Base-by-base conservation (phyloP, 139 green algal genomes). In the Closterium sp. region DNA sequence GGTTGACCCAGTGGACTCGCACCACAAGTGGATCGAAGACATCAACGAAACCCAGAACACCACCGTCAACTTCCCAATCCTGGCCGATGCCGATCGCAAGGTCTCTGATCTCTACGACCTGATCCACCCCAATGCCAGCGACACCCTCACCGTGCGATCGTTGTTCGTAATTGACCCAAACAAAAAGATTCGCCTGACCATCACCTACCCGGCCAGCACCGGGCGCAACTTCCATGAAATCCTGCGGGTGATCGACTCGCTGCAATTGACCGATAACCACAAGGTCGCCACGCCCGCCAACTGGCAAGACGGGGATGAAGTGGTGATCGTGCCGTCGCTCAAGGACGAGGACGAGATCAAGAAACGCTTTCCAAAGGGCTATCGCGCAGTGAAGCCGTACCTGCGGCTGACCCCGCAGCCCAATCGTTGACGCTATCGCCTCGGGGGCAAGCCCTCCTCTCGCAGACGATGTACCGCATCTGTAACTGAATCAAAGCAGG, bases 161-260 rank as follows among this genome's bases (percentile, higher is more conserved):
- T 94, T 96, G 6, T 97, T 97, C 84, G 87, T 97, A 9, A 92
- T 97, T 23, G 93, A 93, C 0, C 96, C 96, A 12, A 95, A 97
- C 90, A 94, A 95, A 88, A 96, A 92, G 55, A 93, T 97, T 33
- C 96, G 95, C 92, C 92, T 96, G 7, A 93, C 87, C n/a, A 93
- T 97, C 30, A 91, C 96, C 83, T 97, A 97, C 55, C 96, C 96
- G 21, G 91, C 95, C 12, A 95, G 92, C 84, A 97, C 96, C 6
- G 96, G 96, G 10, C 93, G 96, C 55, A 96, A 96, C 88, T 97
- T 97, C 64, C 33, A 90, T 8, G 95, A 97, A 93, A 85, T 94
- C 12, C 90, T 97, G 89, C 91, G 96, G 21, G 95, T 95, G 19
- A 94, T 97, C 36, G 96, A 97, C 92, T 96, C 94, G 4, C 91